Base-by-base conservation (phyloP, 108 stramenopile species). In the Chaetoceros tenuissimus region DNA sequence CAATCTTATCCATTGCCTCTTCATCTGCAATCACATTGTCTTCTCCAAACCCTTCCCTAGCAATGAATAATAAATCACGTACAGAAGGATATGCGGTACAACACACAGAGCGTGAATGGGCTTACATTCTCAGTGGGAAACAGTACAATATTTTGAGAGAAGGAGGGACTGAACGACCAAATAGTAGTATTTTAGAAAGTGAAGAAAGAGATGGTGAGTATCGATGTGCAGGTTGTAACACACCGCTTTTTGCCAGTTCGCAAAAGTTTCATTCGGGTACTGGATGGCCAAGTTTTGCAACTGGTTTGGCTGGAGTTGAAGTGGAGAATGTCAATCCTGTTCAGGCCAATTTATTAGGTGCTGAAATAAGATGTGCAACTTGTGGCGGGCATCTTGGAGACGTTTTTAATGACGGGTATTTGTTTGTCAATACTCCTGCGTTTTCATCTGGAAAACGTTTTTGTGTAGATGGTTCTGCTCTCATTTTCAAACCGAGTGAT, bases 321-420 rank as follows among this genome's bases (percentile, higher is more conserved):
- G 74, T 87, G 31, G 85, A 87, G 49, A 66, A 80, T 44, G 68
- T 81, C 21, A 64, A 71, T 51, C 61, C 75, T 19, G 25, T 82
- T 18, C 64, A 68, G 63, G 74, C 73, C 3, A 74, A 77, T 55
- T 59, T 87, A 23, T 60, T 67, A 5, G 82, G 95, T 28, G 77
- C 80, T 16, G 95, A 96, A 62, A 67, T 93, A 22, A 72, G 87
- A 28, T 94, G 92, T 55, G 55, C 62, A 7, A 79, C 77, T 13
- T 92, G 89, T 68, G 90, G 88, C 19, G 93, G 89, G 0, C 95
- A 96, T 53, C 62, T 96, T 28, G 95, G 95, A 0, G 92, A 96
- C 65, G 89, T 89, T 0, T 89, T 89, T 57, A 68, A 63, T 1
- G 87, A 89, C 67, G 87, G 87, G 8, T 74, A 64, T 44, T 29